phyloP scores from a whole-genome alignment of 371 early-diverging fungal genomes.

The Rhizopus delemar region DNA sequence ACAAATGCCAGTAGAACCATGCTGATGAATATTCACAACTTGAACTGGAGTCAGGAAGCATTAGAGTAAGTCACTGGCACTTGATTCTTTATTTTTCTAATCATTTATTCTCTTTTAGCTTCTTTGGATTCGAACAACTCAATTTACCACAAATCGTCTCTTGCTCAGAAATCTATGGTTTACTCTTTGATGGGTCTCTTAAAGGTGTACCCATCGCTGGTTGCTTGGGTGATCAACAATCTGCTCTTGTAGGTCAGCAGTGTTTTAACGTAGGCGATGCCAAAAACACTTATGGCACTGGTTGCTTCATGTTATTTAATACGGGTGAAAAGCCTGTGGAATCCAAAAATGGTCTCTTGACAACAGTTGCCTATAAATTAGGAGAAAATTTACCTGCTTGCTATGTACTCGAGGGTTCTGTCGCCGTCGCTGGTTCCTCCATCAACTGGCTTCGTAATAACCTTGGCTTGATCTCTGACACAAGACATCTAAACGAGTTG shows the following conservation, averaged over 20 bases:
- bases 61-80: constrained; percentile 35
- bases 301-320: constrained; percentile 96
- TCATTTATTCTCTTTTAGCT: constrained; percentile 59
- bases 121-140: constrained; percentile 40
- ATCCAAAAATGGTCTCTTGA: constrained; percentile 84
- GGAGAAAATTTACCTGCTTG: constrained; percentile 70
- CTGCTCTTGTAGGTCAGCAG: constrained; percentile 92
- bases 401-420: constrained; percentile 94
- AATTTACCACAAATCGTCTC: constrained; percentile 80
- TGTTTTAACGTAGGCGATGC: constrained; percentile 73
- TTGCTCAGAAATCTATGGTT: constrained; percentile 82
- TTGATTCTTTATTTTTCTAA: not conserved
- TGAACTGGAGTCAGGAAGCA: constrained; percentile 80
- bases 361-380: constrained; percentile 91
- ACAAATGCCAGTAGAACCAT: constrained; percentile 95
- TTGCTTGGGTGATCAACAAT: constrained; percentile 95
- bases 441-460: constrained; percentile 93
- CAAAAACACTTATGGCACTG: constrained; percentile 96
- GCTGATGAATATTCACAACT: constrained; percentile 87
- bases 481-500: constrained; percentile 66
- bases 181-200: constrained; percentile 57
- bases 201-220: constrained; percentile 78
- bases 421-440: constrained; percentile 94
- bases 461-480: constrained; percentile 71
- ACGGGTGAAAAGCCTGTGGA: constrained; percentile 80